These are phyloP conservation scores for Pseudotsuga menziesii DNA, from an alignment of 75 land plant species.

Conservation along the genomic window DNA sequence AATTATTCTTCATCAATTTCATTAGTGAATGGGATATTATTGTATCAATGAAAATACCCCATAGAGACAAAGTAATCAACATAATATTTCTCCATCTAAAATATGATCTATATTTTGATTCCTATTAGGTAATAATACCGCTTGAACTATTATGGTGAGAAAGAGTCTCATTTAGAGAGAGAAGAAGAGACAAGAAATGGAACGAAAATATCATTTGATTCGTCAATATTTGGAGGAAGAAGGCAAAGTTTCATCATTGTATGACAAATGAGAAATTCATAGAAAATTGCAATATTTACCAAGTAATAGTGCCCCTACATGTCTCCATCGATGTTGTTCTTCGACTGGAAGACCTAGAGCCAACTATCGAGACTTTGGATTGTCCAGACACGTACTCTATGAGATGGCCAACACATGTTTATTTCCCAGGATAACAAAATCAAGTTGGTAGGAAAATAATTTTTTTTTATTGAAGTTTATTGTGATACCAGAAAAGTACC, in stretches of 20 bases:
- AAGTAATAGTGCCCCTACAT: not conserved
- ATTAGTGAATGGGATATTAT: too few relatives aligned
- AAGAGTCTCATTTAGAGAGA: not conserved
- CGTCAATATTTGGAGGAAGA: not conserved
- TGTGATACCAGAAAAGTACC: not conserved
- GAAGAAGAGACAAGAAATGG: not conserved
- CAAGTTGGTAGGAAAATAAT: not conserved
- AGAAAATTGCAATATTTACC: constrained; percentile 2
- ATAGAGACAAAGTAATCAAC: too few relatives aligned
- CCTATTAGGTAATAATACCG: not conserved
- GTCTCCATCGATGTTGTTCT: not conserved
- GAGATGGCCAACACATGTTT: not conserved
- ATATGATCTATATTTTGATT: not conserved
- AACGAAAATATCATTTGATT: not conserved
- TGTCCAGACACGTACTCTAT: not conserved
- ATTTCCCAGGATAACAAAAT: not conserved
- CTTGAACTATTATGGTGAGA: not conserved
- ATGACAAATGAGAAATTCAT: constrained; percentile 15
- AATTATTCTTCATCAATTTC: too few relatives aligned
- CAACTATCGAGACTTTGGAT: not conserved
- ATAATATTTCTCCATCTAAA: too few relatives aligned
- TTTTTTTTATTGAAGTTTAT: not conserved
- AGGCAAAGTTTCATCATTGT: not conserved
- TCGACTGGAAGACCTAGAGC: not conserved
- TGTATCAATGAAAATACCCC: too few relatives aligned